Evolutionary conservation across 2,329 filamentous ascomycete species (phyloP), one percentile per base, ranked within the genome.

Genomic region (Fusarium pseudoanthophilum): DNA sequence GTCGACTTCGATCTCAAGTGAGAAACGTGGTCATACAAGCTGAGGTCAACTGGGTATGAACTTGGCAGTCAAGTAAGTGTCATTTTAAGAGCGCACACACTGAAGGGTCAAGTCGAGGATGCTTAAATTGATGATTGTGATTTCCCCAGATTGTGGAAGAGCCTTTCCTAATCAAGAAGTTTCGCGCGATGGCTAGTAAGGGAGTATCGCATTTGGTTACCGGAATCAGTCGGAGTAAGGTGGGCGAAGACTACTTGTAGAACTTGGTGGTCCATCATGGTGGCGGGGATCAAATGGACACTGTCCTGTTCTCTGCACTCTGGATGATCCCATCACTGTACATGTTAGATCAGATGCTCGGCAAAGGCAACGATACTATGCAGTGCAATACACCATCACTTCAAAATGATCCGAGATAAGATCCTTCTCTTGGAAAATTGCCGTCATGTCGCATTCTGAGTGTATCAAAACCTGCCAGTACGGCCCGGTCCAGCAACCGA

Each of bases 401-500:
- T 15, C n/a, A 28, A 11, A 34, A 28, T 20, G 6, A 61, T 9
- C 11, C 20, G 20, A 28, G 28, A 21, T n/a, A 18, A 20, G 9
- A 30, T 14, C 14, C 11, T 52, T 28, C 6, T 32, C 21, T 36
- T 43, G 6, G 49, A 28, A 40, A 37, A 40, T 39, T 18, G 20
- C 4, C 30, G 14, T 21, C 9, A 34, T 62, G 32, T 26, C 36
- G 30, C 51, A 37, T 32, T 26, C 11, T 39, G n/a, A 39, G 20
- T 24, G 11, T 21, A n/a, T 30, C 53, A 24, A 21, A 58, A 58
- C 36, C 43, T 20, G 6, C 16, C 60, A 58, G 16, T 9, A 60
- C 61, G 60, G 64, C 52, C 71, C 67, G 67, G 73, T 56, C 43
- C 51, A 28, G 46, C 37, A 74, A 28, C 68, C 60, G 59, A 64